Evolutionary conservation across 2,329 filamentous ascomycete species (phyloP).

Genomic region (Claviceps maximensis): DNA sequence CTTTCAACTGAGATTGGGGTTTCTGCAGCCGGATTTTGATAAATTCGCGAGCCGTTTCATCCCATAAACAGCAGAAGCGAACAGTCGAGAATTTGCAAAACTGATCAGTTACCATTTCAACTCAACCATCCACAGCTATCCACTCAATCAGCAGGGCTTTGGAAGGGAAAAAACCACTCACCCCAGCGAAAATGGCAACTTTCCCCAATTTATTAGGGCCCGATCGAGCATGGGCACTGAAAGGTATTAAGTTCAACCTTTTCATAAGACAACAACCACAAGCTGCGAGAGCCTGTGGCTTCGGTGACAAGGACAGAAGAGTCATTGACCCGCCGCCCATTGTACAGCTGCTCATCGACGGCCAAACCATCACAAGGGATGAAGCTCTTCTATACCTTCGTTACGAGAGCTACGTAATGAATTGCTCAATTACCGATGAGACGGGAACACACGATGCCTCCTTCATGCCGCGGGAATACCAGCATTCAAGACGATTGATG

Average conservation of each 20-base stretch:
- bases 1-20: neutral
- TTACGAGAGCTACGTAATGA: conserved; percentile 56
- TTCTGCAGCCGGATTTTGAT: neutral
- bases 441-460: conserved; percentile 54
- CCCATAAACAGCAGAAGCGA: neutral
- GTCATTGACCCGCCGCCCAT: conserved; percentile 79
- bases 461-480: conserved; percentile 56
- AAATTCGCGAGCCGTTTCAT: neutral
- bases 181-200: neutral
- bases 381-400: conserved; percentile 39
- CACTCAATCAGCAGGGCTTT: neutral
- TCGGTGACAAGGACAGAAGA: conserved; percentile 67
- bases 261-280: conserved; percentile 62
- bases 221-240: conserved; percentile 9
- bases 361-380: conserved; percentile 38
- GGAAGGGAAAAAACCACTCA: neutral
- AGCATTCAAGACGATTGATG: conserved; percentile 65
- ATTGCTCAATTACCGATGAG: conserved; percentile 64
- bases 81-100: neutral
- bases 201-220: conserved; percentile 17
- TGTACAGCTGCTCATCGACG: conserved; percentile 55
- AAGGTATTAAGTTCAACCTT: conserved; percentile 17
- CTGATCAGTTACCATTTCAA: neutral
- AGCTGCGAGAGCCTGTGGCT: conserved; percentile 68
- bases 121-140: neutral